Percentiles rank a stretch among this genome's conserved stretches.
phyloP scores from a whole-genome alignment of 495 filamentous ascomycete genomes.

The Daldinia loculata region DNA sequence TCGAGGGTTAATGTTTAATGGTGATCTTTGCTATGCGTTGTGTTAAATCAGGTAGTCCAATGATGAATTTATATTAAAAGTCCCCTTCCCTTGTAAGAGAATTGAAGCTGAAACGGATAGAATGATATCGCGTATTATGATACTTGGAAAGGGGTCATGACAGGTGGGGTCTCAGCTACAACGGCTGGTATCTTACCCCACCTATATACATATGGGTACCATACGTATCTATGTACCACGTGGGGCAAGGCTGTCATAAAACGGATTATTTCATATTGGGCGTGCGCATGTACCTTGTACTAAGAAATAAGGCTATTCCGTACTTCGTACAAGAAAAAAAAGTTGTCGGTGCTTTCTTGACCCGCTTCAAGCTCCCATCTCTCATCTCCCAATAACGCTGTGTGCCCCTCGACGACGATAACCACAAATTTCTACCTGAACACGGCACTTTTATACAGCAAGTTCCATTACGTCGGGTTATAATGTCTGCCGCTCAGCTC shows the following conservation, averaged over 20 bases:
- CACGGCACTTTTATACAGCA: conserved; percentile 13
- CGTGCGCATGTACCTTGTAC: not conserved
- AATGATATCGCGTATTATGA: no score
- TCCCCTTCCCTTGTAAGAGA: no score
- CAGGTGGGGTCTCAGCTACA: not conserved
- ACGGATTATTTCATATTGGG: not conserved
- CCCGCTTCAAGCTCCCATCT: conserved; percentile 27
- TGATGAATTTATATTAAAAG: no score
- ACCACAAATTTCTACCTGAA: conserved; percentile 27
- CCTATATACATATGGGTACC: no score
- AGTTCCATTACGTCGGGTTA: conserved; percentile 23
- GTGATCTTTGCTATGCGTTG: no score
- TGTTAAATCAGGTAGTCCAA: no score
- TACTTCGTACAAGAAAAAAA: conserved; percentile 41
- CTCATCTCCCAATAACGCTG: not conserved
- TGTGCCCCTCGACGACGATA: conserved; percentile 32
- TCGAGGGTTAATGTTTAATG: no score
- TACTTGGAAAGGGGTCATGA: not conserved
- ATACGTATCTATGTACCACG: not conserved
- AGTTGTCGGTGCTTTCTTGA: conserved; percentile 37
- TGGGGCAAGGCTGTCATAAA: not conserved
- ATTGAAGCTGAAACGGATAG: no score
- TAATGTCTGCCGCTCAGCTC: conserved; percentile 91
- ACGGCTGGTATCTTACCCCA: not conserved
- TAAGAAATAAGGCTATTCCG: not conserved